Evolutionary conservation across 768 basidiomycete genomes (phyloP), one percentile per base, ranked within the genome.

Genomic region (Brasilioporus rufonigricans): DNA sequence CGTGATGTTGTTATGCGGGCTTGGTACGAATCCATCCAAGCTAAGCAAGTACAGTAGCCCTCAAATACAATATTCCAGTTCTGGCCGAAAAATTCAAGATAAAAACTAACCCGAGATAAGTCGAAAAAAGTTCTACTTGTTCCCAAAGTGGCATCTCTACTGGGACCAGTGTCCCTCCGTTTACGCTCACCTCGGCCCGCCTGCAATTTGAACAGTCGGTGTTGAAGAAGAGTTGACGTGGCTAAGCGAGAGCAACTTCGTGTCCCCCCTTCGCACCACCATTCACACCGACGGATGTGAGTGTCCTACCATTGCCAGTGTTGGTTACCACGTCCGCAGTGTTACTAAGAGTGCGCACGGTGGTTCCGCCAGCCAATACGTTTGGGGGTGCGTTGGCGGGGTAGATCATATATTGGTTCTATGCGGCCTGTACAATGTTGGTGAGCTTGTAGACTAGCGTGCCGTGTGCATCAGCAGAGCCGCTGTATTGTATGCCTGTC

Each of bases 101-200:
- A n/a, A n/a, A n/a, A n/a, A n/a, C n/a, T n/a, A n/a, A n/a, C n/a
- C n/a, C n/a, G n/a, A n/a, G n/a, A n/a, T n/a, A n/a, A n/a, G n/a
- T n/a, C n/a, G n/a, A n/a, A n/a, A n/a, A n/a, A n/a, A n/a, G n/a
- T n/a, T n/a, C n/a, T n/a, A n/a, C n/a, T n/a, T n/a, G n/a, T n/a
- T n/a, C n/a, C n/a, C n/a, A 43, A 26, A 60, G 27, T 1, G 55
- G 55, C 55, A 57, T 59, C 32, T 59, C 51, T 13, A 53, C 44
- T 10, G 18, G 16, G 4, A 59, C 48, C 0, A 55, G 44, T n/a
- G 44, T 13, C 14, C 29, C 43, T 10, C 39, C 48, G 9, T 60
- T 53, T 13, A 50, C 44, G 26, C 56, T 50, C 29, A 60, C 48
- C 35, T 54, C 21, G 24, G 41, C 56, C 12, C 49, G 48, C 29